phyloP scores from a whole-genome alignment of 495 filamentous ascomycete genomes.

The Neurospora sp. region DNA sequence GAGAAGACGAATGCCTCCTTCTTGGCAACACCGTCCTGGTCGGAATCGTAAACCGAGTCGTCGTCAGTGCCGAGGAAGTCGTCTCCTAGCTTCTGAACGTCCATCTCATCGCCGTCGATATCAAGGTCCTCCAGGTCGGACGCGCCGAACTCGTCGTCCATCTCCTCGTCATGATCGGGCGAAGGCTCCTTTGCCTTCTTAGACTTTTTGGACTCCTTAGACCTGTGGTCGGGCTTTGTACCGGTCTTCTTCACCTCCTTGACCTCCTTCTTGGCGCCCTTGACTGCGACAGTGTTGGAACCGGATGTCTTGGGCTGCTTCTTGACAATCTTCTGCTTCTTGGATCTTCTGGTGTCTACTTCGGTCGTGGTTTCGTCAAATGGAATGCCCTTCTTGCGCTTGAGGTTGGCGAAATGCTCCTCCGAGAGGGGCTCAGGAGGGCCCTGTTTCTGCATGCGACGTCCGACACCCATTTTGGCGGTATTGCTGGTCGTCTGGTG shows the following conservation, averaged over 20 bases:
- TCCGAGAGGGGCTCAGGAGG: slow-evolving; percentile 74
- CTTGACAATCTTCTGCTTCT: slow-evolving; percentile 56
- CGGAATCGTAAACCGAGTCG: slow-evolving; percentile 66
- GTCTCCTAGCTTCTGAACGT: slow-evolving; percentile 32
- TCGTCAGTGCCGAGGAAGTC: slow-evolving; percentile 49
- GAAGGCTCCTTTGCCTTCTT: slow-evolving; percentile 33
- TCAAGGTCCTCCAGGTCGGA: slow-evolving; percentile 50
- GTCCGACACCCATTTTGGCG: slow-evolving; percentile 69
- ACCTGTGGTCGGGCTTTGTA: slow-evolving; percentile 8
- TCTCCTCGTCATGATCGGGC: slow-evolving; percentile 41
- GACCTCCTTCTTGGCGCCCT: slow-evolving; percentile 4
- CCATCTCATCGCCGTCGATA: slow-evolving; percentile 32
- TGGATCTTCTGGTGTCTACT: slow-evolving; percentile 34
- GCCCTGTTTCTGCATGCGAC: slow-evolving; percentile 93
- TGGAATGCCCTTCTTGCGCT: slow-evolving; percentile 60
- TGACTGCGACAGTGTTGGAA: slow-evolving; percentile 23
- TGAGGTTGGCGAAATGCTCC: slow-evolving; percentile 58
- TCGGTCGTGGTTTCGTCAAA: slow-evolving; percentile 34
- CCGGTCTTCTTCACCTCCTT: slow-evolving; percentile 8
- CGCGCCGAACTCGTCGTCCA: slow-evolving; percentile 33
- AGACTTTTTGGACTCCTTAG: slow-evolving; percentile 27
- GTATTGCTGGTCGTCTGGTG: slow-evolving; percentile 5
- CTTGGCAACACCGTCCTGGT: slow-evolving; percentile 50
- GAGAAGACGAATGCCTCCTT: slow-evolving; percentile 67
- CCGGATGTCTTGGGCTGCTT: slow-evolving; percentile 30